These are phyloP conservation scores for Glycine soja DNA, from an alignment of 306 rosid species.

Conservation along the genomic window DNA sequence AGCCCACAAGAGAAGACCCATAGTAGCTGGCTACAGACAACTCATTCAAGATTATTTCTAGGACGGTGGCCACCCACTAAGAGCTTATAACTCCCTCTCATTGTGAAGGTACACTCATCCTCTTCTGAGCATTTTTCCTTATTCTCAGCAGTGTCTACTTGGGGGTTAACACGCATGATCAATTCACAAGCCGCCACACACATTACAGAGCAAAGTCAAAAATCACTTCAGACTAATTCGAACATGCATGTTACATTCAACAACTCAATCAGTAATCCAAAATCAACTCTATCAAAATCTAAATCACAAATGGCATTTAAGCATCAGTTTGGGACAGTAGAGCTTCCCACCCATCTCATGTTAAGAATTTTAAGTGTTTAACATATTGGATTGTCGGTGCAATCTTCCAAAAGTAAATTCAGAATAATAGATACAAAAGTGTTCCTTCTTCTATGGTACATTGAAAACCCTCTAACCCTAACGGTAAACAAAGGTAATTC, in stretches of 20 bases:
- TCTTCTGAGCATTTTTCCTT: not conserved
- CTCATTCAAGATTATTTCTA: not conserved
- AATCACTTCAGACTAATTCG: not conserved
- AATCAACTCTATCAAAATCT: not conserved
- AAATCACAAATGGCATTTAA: not conserved
- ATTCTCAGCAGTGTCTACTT: not conserved
- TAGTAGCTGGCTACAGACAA: not conserved
- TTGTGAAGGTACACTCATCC: no score
- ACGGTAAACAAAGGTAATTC: not conserved
- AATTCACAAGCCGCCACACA: not conserved
- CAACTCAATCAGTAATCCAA: not conserved
- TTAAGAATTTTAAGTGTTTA: not conserved
- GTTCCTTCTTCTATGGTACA: not conserved
- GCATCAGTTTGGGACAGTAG: not conserved
- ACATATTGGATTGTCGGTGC: not conserved
- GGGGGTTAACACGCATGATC: not conserved
- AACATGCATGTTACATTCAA: not conserved
- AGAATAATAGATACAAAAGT: no score
- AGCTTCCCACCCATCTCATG: conserved; percentile 3
- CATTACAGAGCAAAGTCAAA: conserved; percentile 1
- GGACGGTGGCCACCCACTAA: no score
- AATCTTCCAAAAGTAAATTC: not conserved
- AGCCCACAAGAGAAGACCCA: not conserved
- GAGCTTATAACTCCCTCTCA: no score
- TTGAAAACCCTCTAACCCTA: not conserved